Base-by-base conservation (phyloP, 305 asterid genomes). In the Striga hermonthica region DNA sequence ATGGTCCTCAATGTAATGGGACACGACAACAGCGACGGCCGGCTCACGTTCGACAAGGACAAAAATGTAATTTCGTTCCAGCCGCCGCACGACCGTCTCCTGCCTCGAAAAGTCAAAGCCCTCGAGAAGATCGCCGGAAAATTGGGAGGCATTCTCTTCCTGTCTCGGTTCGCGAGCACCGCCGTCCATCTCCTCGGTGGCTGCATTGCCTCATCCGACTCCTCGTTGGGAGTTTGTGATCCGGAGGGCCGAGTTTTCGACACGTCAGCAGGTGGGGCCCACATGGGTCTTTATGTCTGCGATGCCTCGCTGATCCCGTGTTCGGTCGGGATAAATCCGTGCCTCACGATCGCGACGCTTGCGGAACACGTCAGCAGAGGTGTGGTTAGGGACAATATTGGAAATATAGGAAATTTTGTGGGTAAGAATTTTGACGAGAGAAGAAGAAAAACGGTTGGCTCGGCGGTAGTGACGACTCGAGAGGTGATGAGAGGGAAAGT, bases 241-340 rank as follows among this genome's bases (percentile, higher is more conserved):
- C 52, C 71, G 0, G 44, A 57, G 1, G 91, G 88, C 10, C 86
- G 76, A 67, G 83, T 84, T 73, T 84, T 76, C 13, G 81, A 82
- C 15, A 56, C 44, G 13, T 12, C 53, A n/a, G 65, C 75, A 9
- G 67, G 59, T 12, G 81, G 79, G 65, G 73, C 68, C 54, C 81
- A 84, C 62, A 12, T 62, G 2, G 90, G 87, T 16, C 80, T 84
- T 8, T 81, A 79, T 49, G 57, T 80, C 3, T 84, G 82, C 13
- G 90, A 84, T 48, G 85, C 82, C 47, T 84, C 90, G 45, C 38
- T 84, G 6, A 72, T 84, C 56, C 87, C 90, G 22, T 84, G 87
- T 49, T 81, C 90, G 1, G 72, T 81, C 57, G 84, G 87, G 40
- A 56, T 78, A 64, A 81, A 81, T 50, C 90, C 87, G 44, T 77